phyloP scores from a whole-genome alignment of 352 stramenopile species.

The Phytophthora cactorum region DNA sequence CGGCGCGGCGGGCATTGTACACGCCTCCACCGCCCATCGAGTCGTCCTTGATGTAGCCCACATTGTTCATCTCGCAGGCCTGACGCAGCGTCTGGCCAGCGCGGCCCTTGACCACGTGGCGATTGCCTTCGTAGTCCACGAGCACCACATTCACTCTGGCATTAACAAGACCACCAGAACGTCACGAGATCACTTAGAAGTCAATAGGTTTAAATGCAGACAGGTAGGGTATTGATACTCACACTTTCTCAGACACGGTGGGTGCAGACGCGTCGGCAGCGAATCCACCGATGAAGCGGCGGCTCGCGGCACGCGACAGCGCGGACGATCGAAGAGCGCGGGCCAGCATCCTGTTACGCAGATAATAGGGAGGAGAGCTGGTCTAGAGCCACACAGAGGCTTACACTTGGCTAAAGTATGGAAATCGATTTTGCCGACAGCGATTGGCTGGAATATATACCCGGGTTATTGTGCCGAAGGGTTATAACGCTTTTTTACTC shows the following conservation, averaged over 20 bases:
- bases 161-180: conserved; percentile 25
- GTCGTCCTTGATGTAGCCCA: conserved; percentile 86
- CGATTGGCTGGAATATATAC: conserved; percentile 19
- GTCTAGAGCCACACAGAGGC: conserved; percentile 26
- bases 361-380: conserved; percentile 6
- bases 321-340: conserved; percentile 41
- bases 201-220: not conserved
- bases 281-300: conserved; percentile 65
- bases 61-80: conserved; percentile 81
- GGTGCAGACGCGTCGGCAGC: conserved; percentile 42
- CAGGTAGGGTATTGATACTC: conserved; percentile 14
- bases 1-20: conserved; percentile 65
- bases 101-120: conserved; percentile 83
- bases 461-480: conserved; percentile 1
- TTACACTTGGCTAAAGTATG: conserved; percentile 16
- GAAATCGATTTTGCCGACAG: not conserved
- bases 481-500: conserved; percentile 1
- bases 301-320: conserved; percentile 37
- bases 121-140: conserved; percentile 89
- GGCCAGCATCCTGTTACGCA: conserved; percentile 45
- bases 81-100: conserved; percentile 84
- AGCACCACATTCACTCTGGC: conserved; percentile 84
- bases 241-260: conserved; percentile 72
- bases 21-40: conserved; percentile 78
- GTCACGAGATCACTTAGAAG: not conserved